Percentiles rank a stretch among this genome's conserved stretches.
phyloP scores from a whole-genome alignment of 225 moss, liverwort and hornwort species.

The Sphagnum tenellum region DNA sequence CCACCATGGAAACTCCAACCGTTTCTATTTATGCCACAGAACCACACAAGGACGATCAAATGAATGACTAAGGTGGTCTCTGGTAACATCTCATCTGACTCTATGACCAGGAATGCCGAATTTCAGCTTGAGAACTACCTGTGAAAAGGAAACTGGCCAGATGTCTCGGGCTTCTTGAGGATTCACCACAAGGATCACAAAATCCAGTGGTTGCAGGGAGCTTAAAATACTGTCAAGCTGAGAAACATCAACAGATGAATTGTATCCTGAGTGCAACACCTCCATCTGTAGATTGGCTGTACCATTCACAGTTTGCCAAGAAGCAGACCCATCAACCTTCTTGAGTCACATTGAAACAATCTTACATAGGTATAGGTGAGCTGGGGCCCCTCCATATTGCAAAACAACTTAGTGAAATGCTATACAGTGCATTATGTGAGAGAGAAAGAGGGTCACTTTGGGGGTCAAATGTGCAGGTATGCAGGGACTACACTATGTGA shows the following conservation, averaged over 20 bases:
- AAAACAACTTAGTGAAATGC: too few relatives aligned
- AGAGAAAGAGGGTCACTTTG: not conserved
- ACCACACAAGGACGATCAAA: not conserved
- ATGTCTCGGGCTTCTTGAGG: constrained; percentile 72
- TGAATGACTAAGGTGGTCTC: not conserved
- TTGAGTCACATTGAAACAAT: too few relatives aligned
- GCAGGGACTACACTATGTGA: too few relatives aligned
- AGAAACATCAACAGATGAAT: constrained; percentile 49
- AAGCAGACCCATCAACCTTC: too few relatives aligned
- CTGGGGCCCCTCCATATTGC: too few relatives aligned
- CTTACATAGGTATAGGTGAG: too few relatives aligned
- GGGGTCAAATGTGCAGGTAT: too few relatives aligned
- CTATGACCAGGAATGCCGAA: not conserved
- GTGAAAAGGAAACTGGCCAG: constrained; percentile 28
- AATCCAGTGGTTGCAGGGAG: constrained; percentile 44
- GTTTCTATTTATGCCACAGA: constrained; percentile 27
- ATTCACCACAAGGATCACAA: constrained; percentile 73
- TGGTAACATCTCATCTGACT: not conserved
- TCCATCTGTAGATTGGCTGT: constrained; percentile 32
- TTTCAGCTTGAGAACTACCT: constrained; percentile 23
- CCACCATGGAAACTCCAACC: constrained; percentile 72
- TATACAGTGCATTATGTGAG: too few relatives aligned
- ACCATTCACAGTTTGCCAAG: constrained; percentile 58
- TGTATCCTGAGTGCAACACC: constrained; percentile 47
- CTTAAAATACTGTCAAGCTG: constrained; percentile 54